Evolutionary conservation across 2,329 filamentous ascomycete species (phyloP).

Genomic region (Thielaviopsis punctulata): DNA sequence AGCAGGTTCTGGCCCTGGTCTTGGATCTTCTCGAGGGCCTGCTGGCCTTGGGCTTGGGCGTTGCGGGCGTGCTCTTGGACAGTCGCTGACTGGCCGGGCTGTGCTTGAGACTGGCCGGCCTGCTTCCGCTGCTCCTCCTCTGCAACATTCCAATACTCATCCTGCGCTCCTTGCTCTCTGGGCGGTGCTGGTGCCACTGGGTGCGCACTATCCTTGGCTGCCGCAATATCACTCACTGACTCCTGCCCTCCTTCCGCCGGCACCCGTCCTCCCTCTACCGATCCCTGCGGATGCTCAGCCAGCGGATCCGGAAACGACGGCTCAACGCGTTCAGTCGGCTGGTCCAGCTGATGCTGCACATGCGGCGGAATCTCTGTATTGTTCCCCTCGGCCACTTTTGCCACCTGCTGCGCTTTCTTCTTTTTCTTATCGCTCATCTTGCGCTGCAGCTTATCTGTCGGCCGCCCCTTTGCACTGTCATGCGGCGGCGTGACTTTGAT

Average conservation of each 20-base stretch:
- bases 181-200: not conserved
- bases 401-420: not conserved
- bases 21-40: not conserved
- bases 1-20: not conserved
- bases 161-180: not conserved
- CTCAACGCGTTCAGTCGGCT: not conserved
- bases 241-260: too few relatives aligned
- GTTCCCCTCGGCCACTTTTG: not conserved
- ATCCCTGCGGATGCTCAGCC: not conserved
- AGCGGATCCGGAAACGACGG: not conserved
- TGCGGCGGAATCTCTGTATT: not conserved
- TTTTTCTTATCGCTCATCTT: not conserved
- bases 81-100: not conserved
- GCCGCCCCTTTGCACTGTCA: not conserved
- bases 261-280: not conserved
- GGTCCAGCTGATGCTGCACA: not conserved
- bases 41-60: not conserved
- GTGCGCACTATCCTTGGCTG: slow-evolving; percentile 1
- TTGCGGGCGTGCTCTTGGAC: not conserved
- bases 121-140: not conserved
- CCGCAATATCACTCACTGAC: not conserved
- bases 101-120: not conserved
- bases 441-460: not conserved
- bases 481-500: not conserved
- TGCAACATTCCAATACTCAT: not conserved